Evolutionary conservation across 2,329 filamentous ascomycete species (phyloP).

Genomic region (Pleurostoma richardsiae): DNA sequence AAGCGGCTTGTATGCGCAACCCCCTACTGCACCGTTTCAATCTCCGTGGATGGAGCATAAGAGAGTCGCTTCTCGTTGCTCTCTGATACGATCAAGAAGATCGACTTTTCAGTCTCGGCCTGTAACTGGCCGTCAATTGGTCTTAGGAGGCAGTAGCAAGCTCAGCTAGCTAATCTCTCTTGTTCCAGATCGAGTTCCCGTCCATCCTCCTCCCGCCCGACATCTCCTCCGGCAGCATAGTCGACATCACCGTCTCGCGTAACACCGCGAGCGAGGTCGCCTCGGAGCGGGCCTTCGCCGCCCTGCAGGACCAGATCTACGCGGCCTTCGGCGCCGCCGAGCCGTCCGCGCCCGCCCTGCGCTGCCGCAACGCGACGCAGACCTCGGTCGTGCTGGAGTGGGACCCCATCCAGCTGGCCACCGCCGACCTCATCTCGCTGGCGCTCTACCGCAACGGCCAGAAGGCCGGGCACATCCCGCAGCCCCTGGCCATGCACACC

Average conservation of each 20-base stretch:
- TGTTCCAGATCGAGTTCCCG: constrained; percentile 91
- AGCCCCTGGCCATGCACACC: constrained; percentile 79
- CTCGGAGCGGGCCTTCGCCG: constrained; percentile 70
- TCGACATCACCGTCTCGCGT: constrained; percentile 92
- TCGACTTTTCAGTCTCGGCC: constrained; percentile 13
- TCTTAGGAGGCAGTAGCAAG: neutral
- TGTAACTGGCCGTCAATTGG: neutral
- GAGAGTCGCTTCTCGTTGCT: too few species aligned
- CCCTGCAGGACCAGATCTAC: constrained; percentile 86
- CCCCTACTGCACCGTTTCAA: neutral
- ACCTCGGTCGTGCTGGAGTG: constrained; percentile 98
- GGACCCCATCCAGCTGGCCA: constrained; percentile 91
- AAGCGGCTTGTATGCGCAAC: constrained; percentile 74
- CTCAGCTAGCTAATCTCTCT: neutral
- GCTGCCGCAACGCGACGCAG: constrained; percentile 95
- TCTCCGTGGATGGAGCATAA: neutral
- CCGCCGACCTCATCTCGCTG: constrained; percentile 83
- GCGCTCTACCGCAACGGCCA: constrained; percentile 93
- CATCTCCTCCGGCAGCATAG: constrained; percentile 93
- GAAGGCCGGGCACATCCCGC: constrained; percentile 92
- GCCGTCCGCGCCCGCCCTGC: constrained; percentile 71
- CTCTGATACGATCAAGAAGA: too few species aligned
- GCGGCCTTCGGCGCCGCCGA: constrained; percentile 77
- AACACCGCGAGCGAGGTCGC: constrained; percentile 75
- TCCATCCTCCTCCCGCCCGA: constrained; percentile 94